Percentiles rank a stretch among this genome's conserved stretches.
phyloP scores from a whole-genome alignment of 208 protist species.

The Leptomonas pyrrhocoris region DNA sequence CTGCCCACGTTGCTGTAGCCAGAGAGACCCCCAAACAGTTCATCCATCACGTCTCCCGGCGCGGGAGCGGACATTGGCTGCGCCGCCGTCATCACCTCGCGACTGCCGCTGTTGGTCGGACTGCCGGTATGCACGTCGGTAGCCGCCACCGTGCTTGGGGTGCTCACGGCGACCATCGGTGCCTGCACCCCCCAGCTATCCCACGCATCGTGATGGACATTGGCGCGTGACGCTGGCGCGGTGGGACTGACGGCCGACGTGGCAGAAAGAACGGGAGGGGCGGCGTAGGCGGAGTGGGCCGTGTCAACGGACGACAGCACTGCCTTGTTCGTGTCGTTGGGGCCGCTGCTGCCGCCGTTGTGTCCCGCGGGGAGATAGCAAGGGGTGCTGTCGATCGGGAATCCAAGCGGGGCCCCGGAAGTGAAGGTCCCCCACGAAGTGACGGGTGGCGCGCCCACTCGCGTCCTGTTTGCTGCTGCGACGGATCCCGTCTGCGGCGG shows the following conservation, averaged over 20 bases:
- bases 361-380: not conserved
- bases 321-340: not conserved
- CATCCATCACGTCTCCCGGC: constrained; percentile 43
- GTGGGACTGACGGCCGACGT: constrained; percentile 4
- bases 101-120: not conserved
- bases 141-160: constrained; percentile 1
- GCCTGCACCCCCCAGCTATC: constrained; percentile 27
- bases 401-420: constrained; percentile 44
- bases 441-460: not conserved
- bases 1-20: constrained; percentile 1
- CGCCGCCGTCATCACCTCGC: not conserved
- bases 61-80: constrained; percentile 17
- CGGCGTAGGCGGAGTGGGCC: not conserved
- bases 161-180: constrained; percentile 11
- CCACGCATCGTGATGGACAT: constrained; percentile 13
- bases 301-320: not conserved
- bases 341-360: not conserved
- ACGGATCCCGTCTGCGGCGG: not conserved
- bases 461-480: not conserved
- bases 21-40: constrained; percentile 36
- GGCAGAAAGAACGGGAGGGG: not conserved
- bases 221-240: not conserved
- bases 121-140: not conserved
- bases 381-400: constrained; percentile 12
- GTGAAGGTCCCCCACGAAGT: constrained; percentile 34